Percentiles rank a stretch among this genome's conserved stretches.
phyloP scores from a whole-genome alignment of 257 asterid genomes.

The Rhazya stricta region DNA sequence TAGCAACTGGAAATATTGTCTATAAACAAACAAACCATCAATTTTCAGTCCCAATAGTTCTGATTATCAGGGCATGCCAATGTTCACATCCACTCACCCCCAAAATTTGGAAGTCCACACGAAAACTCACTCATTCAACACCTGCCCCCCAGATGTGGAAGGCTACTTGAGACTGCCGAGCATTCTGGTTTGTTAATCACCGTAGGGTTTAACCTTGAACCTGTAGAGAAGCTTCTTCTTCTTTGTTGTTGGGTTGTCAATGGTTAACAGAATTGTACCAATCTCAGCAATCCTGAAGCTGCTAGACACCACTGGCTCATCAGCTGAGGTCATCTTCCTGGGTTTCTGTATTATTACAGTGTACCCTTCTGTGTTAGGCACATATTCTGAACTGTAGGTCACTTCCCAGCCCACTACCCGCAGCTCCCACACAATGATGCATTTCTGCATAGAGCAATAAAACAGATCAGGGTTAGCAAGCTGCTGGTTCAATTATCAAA shows the following conservation, averaged over 20 bases:
- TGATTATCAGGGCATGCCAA: background rate
- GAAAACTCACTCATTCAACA: background rate
- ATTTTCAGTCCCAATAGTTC: background rate
- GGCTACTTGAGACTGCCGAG: constrained; percentile 1
- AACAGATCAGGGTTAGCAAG: background rate
- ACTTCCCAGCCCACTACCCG: constrained; percentile 96
- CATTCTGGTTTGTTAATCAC: constrained; percentile 18
- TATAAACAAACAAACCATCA: background rate
- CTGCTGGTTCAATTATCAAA: background rate
- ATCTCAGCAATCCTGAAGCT: constrained; percentile 61
- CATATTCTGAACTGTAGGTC: constrained; percentile 74
- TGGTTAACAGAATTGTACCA: constrained; percentile 69
- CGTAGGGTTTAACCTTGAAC: constrained; percentile 56
- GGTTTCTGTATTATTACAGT: constrained; percentile 70
- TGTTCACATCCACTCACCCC: background rate
- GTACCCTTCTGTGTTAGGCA: constrained; percentile 57
- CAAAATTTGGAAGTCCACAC: background rate
- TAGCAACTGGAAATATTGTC: background rate
- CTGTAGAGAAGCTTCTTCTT: constrained; percentile 81
- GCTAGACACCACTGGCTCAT: constrained; percentile 56
- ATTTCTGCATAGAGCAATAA: constrained; percentile 41
- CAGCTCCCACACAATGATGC: constrained; percentile 81
- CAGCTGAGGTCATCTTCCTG: constrained; percentile 53
- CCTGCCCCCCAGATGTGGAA: background rate
- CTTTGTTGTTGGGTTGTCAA: constrained; percentile 73